Base-by-base conservation (phyloP, 2,329 filamentous ascomycete genomes). In the Fusarium sp. region DNA sequence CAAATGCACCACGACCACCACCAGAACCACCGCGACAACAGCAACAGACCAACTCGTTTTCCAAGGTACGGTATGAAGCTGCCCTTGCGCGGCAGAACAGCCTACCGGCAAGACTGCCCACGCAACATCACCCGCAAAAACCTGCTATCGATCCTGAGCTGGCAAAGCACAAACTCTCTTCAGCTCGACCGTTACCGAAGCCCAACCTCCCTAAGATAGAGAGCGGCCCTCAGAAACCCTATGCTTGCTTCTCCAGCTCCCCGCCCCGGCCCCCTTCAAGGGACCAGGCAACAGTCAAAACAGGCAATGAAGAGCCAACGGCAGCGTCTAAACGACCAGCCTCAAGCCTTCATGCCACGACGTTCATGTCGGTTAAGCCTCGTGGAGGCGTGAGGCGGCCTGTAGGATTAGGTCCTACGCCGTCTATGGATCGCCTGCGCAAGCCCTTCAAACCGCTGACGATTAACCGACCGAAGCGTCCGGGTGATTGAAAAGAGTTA, bases 231-330 rank as follows among this genome's bases (percentile, higher is more conserved):
- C 80, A 81, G 3, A 82, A 86, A 60, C 82, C 82, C 9, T 93
- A 94, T 74, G 80, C 85, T 1, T 88, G 86, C 71, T 90, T 91
- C 77, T 91, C 89, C 0, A 91, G 89, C 81, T 90, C 89, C 20
- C 89, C 90, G 5, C 80, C 83, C 4, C 78, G 79, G n/a, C 79
- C 80, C 3, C 35, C 70, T 5, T 77, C 76, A 7, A 74, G 76
- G 5, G 70, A 75, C 69, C 63, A 76, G 66, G 58, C 66, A 64
- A 50, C 76, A 20, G 68, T 73, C 31, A 74, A 79, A 31, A 74
- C 79, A 13, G 70, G 72, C 13, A 70, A 79, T n/a, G 61, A 78
- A 7, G 76, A 72, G 2, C 72, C 80, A 20, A 78, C 79, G 35
- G 75, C 80, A 6, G 79, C 82, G 8, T 66, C 76, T 31, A 77